Evolutionary conservation across 805 yeast genomes (phyloP).

Genomic region (Scheffersomyces ergatensis): DNA sequence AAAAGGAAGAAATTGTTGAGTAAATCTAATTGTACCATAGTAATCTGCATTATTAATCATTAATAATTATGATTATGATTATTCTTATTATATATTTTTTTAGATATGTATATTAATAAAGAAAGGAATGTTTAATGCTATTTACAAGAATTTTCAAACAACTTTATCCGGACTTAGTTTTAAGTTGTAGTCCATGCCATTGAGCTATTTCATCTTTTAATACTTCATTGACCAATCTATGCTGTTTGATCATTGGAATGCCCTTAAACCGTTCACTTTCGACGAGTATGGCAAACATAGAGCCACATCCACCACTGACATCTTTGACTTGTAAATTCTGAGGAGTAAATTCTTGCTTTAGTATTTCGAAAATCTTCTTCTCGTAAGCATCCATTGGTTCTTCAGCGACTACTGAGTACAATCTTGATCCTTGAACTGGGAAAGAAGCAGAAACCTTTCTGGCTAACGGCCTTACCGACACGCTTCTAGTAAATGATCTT

Average conservation of each 20-base stretch:
- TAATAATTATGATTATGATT: too few relatives aligned
- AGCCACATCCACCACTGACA: constrained; percentile 93
- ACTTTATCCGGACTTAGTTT: constrained; percentile 46
- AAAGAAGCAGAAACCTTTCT: too few relatives aligned
- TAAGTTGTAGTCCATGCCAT: constrained; percentile 94
- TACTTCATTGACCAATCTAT: constrained; percentile 78
- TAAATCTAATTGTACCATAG: constrained; percentile 13
- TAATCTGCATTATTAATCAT: neutral
- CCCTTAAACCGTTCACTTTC: constrained; percentile 77
- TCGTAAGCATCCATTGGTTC: constrained; percentile 58
- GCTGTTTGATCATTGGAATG: constrained; percentile 83
- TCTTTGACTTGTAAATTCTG: constrained; percentile 65
- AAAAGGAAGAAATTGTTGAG: constrained; percentile 67
- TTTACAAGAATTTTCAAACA: neutral
- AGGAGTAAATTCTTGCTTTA: constrained; percentile 60
- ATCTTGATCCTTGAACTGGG: neutral
- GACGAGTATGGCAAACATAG: constrained; percentile 89
- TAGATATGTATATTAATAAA: neutral
- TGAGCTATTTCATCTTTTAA: constrained; percentile 80
- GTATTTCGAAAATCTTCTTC: constrained; percentile 53
- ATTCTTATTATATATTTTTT: neutral
- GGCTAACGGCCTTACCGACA: neutral
- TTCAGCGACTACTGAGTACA: constrained; percentile 3
- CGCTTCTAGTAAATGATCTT: neutral
- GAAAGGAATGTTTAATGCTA: neutral